Conservation (phyloP, 257 asterid species). For the Plantago elongata region DNA sequence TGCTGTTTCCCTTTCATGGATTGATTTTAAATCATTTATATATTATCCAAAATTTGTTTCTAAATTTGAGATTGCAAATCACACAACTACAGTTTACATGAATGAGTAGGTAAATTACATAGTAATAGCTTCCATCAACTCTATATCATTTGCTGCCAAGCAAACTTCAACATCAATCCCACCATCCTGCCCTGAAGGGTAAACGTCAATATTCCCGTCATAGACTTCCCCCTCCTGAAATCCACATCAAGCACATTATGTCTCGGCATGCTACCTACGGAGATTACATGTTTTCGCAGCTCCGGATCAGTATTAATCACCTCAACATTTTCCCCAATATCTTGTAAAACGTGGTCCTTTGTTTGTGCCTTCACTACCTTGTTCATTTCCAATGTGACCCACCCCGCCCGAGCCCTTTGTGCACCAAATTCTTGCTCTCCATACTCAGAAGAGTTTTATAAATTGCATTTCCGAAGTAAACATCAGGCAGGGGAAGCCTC, state of each 20-base stretch:
- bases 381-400: conserved; percentile 20
- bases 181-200: conserved; percentile 29
- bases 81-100: no score
- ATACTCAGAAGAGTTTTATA: neutral
- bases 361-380: conserved; percentile 21
- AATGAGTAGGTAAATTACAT: no score
- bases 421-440: neutral
- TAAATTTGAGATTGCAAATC: no score
- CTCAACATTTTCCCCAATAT: conserved; percentile 17
- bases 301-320: neutral
- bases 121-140: conserved; percentile 30
- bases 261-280: conserved; percentile 48
- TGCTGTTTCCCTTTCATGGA: no score
- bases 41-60: no score
- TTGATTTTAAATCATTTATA: no score
- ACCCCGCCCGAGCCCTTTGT: conserved; percentile 26
- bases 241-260: conserved; percentile 39
- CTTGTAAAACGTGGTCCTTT: conserved; percentile 3
- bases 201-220: conserved; percentile 36
- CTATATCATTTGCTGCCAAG: conserved; percentile 28
- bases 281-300: no score
- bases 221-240: conserved; percentile 49
- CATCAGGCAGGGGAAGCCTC: conserved; percentile 28
- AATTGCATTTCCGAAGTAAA: conserved; percentile 37
- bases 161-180: conserved; percentile 43